Evolutionary conservation across 179 eudicot species (phyloP).

Genomic region (Beta lomatogona): DNA sequence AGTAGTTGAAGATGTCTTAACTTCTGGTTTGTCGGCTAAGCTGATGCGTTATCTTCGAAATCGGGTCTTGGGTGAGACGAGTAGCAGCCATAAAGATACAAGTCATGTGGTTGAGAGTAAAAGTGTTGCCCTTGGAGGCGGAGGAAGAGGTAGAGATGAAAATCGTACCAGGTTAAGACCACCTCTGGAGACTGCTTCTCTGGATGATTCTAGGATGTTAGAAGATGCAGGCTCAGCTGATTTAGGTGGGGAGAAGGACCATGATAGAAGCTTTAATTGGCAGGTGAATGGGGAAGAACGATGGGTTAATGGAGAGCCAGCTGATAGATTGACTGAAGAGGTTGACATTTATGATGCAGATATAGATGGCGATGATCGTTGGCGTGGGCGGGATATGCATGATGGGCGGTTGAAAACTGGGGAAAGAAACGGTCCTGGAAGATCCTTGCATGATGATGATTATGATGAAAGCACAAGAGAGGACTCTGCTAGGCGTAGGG

Average conservation of each 20-base stretch:
- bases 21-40: slow-evolving; percentile 88
- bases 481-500: slow-evolving; percentile 59
- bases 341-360: slow-evolving; percentile 43
- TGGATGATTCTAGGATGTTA: slow-evolving; percentile 51
- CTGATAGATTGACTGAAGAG: slow-evolving; percentile 47
- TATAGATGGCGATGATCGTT: slow-evolving; percentile 49
- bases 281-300: slow-evolving; percentile 45
- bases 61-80: slow-evolving; percentile 70
- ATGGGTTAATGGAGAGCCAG: slow-evolving; percentile 42
- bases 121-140: slow-evolving; percentile 37
- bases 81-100: slow-evolving; percentile 53
- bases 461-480: slow-evolving; percentile 58
- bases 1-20: slow-evolving; percentile 87
- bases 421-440: slow-evolving; percentile 49
- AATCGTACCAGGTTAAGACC: slow-evolving; percentile 57
- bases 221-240: slow-evolving; percentile 56
- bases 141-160: slow-evolving; percentile 69
- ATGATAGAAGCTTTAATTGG: slow-evolving; percentile 42
- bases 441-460: slow-evolving; percentile 59
- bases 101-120: slow-evolving; percentile 50
- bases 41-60: slow-evolving; percentile 86
- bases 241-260: slow-evolving; percentile 46
- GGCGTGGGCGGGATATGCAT: slow-evolving; percentile 52
- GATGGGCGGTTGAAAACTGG: slow-evolving; percentile 50
- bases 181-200: slow-evolving; percentile 51